Percentiles rank a stretch among this genome's conserved stretches.
phyloP scores from a whole-genome alignment of 768 basidiomycete species.

The Collybia mongolica region DNA sequence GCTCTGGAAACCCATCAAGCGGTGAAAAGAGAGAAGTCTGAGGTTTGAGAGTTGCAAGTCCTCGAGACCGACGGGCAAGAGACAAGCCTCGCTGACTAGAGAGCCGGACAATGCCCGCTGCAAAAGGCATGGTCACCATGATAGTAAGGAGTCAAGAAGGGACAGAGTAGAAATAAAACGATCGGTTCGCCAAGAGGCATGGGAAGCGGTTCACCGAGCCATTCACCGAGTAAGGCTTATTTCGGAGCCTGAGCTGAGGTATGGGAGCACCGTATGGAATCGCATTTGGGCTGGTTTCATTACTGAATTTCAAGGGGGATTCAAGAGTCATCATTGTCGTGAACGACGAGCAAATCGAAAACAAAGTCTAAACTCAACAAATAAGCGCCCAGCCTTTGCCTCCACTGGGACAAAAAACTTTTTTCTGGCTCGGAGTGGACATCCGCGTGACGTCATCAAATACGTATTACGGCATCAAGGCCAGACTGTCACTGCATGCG shows the following conservation, averaged over 20 bases:
- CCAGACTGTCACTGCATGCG: conserved; percentile 54
- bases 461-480: conserved; percentile 43
- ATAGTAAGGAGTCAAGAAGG: conserved; percentile 17
- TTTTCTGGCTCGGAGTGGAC: conserved; percentile 35
- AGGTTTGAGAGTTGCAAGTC: conserved; percentile 59
- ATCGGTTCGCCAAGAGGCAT: conserved; percentile 21
- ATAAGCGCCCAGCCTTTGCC: conserved; percentile 6
- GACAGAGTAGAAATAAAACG: conserved; percentile 24
- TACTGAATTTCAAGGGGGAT: neutral
- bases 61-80: conserved; percentile 12
- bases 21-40: conserved; percentile 73
- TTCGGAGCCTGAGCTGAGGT: conserved; percentile 11
- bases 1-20: conserved; percentile 85
- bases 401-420: conserved; percentile 37
- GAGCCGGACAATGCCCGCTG: conserved; percentile 17
- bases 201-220: conserved; percentile 43
- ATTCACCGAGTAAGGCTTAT: conserved; percentile 53
- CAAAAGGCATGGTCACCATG: conserved; percentile 33
- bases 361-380: neutral
- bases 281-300: neutral
- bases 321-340: conserved; percentile 4
- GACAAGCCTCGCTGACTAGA: conserved; percentile 11
- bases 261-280: conserved; percentile 1
- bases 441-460: conserved; percentile 29
- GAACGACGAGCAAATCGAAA: conserved; percentile 8